Conservation (phyloP, 148 eudicot species). For the Salicornia ramosissima region DNA sequence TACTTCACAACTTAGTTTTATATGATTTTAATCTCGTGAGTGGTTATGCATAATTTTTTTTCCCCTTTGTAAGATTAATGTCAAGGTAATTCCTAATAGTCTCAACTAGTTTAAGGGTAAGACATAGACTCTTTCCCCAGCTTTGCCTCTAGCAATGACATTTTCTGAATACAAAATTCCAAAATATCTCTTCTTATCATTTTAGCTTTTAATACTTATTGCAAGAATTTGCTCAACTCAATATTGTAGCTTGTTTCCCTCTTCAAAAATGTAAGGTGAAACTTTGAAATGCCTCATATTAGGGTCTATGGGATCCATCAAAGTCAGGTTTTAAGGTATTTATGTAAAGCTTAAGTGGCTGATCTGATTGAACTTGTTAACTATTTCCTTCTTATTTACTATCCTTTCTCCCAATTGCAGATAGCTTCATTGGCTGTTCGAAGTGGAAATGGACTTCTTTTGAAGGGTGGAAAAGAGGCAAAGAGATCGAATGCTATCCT, state of each 20-base stretch:
- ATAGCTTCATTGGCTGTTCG: constrained; percentile 93
- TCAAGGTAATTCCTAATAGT: not conserved
- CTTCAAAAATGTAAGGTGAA: not conserved
- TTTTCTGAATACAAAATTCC: not conserved
- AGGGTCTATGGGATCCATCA: not conserved
- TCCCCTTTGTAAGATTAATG: not conserved
- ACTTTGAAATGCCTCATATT: not conserved
- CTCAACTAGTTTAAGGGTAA: not conserved
- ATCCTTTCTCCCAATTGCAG: constrained; percentile 27
- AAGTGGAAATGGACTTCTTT: constrained; percentile 87
- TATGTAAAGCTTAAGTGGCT: not conserved
- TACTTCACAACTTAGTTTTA: too few species aligned
- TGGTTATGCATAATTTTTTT: too few species aligned
- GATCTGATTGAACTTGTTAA: not conserved
- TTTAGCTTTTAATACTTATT: not conserved
- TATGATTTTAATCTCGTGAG: too few species aligned
- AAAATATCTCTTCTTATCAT: not conserved
- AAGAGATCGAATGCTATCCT: constrained; percentile 73
- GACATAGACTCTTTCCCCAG: not conserved
- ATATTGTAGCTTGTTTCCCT: not conserved
- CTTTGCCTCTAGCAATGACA: not conserved
- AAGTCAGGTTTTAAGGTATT: not conserved
- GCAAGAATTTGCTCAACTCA: not conserved
- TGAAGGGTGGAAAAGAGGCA: constrained; percentile 98
- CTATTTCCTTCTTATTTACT: not conserved